Conservation (phyloP, 371 early-diverging fungal species). For the Apophysomyces ossiformis region DNA sequence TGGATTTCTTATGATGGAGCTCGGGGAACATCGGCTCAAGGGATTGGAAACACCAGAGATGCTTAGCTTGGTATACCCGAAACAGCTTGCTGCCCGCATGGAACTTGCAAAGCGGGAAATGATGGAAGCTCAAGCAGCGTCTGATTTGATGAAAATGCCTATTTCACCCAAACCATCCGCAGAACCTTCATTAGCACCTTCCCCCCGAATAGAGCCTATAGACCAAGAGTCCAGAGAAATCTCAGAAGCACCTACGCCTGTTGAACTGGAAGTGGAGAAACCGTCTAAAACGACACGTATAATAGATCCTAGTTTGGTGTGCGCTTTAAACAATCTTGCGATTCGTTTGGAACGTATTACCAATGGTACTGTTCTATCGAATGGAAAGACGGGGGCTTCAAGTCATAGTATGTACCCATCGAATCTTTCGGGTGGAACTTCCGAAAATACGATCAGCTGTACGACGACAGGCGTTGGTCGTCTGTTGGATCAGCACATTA, state of each 20-base stretch:
- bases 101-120: conserved; percentile 44
- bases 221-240: conserved; percentile 1
- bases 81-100: conserved; percentile 55
- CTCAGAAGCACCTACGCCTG: conserved; percentile 12
- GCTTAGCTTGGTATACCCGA: conserved; percentile 77
- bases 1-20: conserved; percentile 71
- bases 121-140: conserved; percentile 16
- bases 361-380: conserved; percentile 33
- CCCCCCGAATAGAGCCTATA: background rate
- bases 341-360: conserved; percentile 51
- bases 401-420: conserved; percentile 28
- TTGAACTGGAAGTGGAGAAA: background rate
- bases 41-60: conserved; percentile 91
- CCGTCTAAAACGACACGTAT: background rate
- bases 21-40: conserved; percentile 86
- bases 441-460: conserved; percentile 23
- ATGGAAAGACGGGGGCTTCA: conserved; percentile 26
- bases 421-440: conserved; percentile 3
- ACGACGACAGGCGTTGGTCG: conserved; percentile 30
- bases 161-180: conserved; percentile 1
- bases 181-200: background rate
- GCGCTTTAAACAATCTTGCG: conserved; percentile 42
- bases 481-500: conserved; percentile 30
- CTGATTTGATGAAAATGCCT: background rate
- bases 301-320: conserved; percentile 25